Percentiles rank a stretch among this genome's conserved stretches.
Conservation (phyloP, 768 basidiomycete species). For the Lentinula lateritia region DNA sequence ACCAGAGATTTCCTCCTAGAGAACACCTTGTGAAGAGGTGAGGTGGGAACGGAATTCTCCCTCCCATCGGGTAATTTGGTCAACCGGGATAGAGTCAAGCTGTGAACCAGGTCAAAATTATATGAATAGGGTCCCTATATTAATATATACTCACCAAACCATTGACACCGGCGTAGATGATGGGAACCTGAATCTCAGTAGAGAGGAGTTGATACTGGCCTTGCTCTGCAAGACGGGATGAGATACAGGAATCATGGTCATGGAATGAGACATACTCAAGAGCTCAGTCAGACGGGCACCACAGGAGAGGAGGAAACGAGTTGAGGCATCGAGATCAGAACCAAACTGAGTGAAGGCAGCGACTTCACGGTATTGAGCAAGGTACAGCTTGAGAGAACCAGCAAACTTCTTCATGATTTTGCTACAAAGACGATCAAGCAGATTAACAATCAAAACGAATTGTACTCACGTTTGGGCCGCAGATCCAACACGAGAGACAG, state of each 20-base stretch:
- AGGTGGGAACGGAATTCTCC: slow-evolving; percentile 88
- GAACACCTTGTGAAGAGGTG: slow-evolving; percentile 59
- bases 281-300: slow-evolving; percentile 98
- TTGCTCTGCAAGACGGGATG: slow-evolving; percentile 60
- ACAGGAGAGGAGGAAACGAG: slow-evolving; percentile 95
- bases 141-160: slow-evolving; percentile 67
- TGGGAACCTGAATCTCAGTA: slow-evolving; percentile 95
- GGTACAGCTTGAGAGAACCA: slow-evolving; percentile 98
- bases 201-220: slow-evolving; percentile 95
- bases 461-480: slow-evolving; percentile 93
- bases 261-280: slow-evolving; percentile 52
- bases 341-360: slow-evolving; percentile 99
- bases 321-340: slow-evolving; percentile 99
- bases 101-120: slow-evolving; percentile 19
- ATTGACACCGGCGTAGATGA: slow-evolving; percentile 99
- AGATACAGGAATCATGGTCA: slow-evolving; percentile 7
- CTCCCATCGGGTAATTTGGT: slow-evolving; percentile 92
- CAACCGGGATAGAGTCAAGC: slow-evolving; percentile 94
- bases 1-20: slow-evolving; percentile 80
- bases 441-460: background rate
- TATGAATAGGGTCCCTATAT: background rate
- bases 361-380: slow-evolving; percentile 99
- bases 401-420: slow-evolving; percentile 99
- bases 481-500: slow-evolving; percentile 99
- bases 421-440: slow-evolving; percentile 27